Base-by-base conservation (phyloP, 129 eudicot genomes). In the Tagetes erecta region DNA sequence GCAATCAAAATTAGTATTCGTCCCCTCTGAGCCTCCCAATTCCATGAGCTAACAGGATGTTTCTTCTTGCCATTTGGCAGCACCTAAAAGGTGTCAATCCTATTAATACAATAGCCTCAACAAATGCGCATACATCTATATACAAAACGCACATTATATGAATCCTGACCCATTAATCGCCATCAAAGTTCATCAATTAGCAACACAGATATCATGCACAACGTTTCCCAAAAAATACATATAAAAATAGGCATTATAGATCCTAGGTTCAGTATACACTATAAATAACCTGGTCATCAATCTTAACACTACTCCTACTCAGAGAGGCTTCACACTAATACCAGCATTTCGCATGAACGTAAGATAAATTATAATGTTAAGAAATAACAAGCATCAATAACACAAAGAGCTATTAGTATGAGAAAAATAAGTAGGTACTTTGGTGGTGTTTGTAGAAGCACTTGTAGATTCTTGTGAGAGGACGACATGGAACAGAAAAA, bases 11-110 rank as follows among this genome's bases (percentile, higher is more conserved):
- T 88, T 64, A 94, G 75, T 74, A 94, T 88, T 55, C 97, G 84
- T 8, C 90, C 90, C 77, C 98, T 80, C 71, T 90, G 98, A 30
- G 82, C 76, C 64, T 88, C 97, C 98, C 98, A 90, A 36, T 88
- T 94, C 98, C 98, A 94, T 71, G 93, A 81, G 80, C 80, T 88
- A 63, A 78, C 80, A 35, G 81, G 83, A 42, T 60, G 83, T 80
- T 90, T 94, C 85, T 88, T 94, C 84, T 88, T 80, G 69, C 82
- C 81, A 85, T 82, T 83, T 55, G 85, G 88, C 56, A 33, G 76
- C 37, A 50, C 92, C 98, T 94, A 71, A 42, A 66, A 58, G 44
- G 37, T 36, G 60, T 42, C 44, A 72, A 64, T 72, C 44, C 42
- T 45, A 37, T 68, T 50, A 57, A 69, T 76, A 11, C 33, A 33